Base-by-base conservation (phyloP, 2,329 filamentous ascomycete species). In the Calonectria hawksworthii region DNA sequence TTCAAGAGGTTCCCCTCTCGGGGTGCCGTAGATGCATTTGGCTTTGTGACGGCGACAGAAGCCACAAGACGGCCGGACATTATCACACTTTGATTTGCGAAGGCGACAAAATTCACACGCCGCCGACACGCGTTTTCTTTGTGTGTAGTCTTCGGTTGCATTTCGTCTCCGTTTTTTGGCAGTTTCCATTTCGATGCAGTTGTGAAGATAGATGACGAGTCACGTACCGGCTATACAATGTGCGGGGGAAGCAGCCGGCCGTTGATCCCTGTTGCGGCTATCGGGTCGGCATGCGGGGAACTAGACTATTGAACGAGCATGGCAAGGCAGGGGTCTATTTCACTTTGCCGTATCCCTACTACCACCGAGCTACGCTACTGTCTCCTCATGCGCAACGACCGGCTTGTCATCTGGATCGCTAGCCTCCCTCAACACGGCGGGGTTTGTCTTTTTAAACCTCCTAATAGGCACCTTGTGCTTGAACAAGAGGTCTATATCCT, bases 401-500 rank as follows among this genome's bases (percentile, higher is more conserved):
- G 34, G 4, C 16, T 63, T 36, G 14, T 23, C 30, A 36, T 63
- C 34, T 10, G 8, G 10, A 41, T 41, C 34, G 23, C 11, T 6
- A 3, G n/a, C 21, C 26, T 38, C 41, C 18, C 28, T 11, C 9
- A 64, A 0, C 18, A 7, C 1, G 4, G 47, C 56, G 18, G 52
- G 30, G 7, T 52, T n/a, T 4, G 50, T 30, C 9, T 76, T 72
- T n/a, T 38, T 78, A 67, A 82, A 81, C 63, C 76, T 76, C 36
- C 77, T 52, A 30, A 81, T 69, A 8, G 74, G 73, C 4, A 80
- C 70, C 8, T 66, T 68, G 10, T 36, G 30, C 18, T 68, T 69
- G 23, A 80, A 82, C 18, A 81, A 61, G 2, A 65, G 44, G 26
- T 88, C 76, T n/a, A 80, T 56, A 47, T 81, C 68, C 52, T 81